Conservation (phyloP, 2,329 filamentous ascomycete genomes). For the Colletotrichum falcatum region DNA sequence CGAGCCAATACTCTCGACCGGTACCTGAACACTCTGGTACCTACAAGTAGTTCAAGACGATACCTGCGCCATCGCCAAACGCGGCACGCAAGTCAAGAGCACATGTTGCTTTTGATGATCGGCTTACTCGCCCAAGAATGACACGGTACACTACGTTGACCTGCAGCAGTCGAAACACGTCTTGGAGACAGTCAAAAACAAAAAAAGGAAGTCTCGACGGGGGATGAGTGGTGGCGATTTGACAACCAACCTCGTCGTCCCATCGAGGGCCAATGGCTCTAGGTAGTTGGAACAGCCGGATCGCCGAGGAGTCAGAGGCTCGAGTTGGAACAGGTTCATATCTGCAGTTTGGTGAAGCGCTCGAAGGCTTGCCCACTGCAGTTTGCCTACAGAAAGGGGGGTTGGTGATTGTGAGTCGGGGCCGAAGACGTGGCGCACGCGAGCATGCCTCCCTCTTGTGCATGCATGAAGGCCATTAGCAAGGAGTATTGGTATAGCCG, state of each 20-base stretch:
- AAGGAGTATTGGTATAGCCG: constrained; percentile 4
- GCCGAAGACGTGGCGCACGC: constrained; percentile 24
- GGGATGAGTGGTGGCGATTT: constrained; percentile 6
- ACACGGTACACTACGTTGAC: constrained; percentile 12
- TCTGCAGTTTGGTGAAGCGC: not conserved
- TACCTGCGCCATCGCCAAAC: constrained; percentile 1
- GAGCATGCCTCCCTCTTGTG: constrained; percentile 6
- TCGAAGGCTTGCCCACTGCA: not conserved
- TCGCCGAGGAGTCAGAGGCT: not conserved
- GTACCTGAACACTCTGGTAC: constrained; percentile 6
- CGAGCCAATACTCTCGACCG: not conserved
- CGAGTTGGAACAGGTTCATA: not conserved
- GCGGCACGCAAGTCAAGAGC: not conserved
- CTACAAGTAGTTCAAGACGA: not conserved
- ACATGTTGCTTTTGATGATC: constrained; percentile 16
- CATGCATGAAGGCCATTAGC: constrained; percentile 23
- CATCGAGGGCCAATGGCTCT: not conserved
- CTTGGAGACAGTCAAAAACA: not conserved
- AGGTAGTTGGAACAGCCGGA: constrained; percentile 1
- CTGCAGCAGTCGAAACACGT: constrained; percentile 27
- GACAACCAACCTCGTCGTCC: constrained; percentile 4
- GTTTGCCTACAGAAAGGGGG: not conserved
- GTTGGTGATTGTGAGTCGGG: constrained; percentile 7
- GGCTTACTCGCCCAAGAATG: not conserved
- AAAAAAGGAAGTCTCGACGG: not conserved